Conservation (phyloP, 148 eudicot genomes). For the Limonium bicolor region DNA sequence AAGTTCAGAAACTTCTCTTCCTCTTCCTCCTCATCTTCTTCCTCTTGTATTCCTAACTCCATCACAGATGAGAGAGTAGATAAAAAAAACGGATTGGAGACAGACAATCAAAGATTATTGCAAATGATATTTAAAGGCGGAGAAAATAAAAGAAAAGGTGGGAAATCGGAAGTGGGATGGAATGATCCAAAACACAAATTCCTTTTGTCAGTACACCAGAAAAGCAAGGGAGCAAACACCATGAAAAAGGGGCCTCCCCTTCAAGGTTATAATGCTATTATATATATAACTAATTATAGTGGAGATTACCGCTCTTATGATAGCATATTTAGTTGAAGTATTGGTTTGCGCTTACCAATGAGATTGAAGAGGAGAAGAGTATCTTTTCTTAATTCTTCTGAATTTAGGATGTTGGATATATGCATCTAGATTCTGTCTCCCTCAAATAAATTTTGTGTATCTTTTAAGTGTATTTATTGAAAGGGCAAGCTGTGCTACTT, state of each 20-base stretch:
- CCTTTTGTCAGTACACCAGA: conserved; percentile 10
- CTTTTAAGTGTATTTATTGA: no score
- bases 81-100: conserved; percentile 5
- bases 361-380: conserved; percentile 1
- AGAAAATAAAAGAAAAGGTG: neutral
- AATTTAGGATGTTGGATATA: no score
- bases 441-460: no score
- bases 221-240: conserved; percentile 13
- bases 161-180: conserved; percentile 7
- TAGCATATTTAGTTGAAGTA: neutral
- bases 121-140: conserved; percentile 6
- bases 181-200: conserved; percentile 15
- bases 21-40: conserved; percentile 3
- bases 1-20: conserved; percentile 42
- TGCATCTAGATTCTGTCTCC: no score
- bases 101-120: conserved; percentile 2
- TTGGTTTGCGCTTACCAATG: conserved; percentile 9
- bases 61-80: neutral
- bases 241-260: conserved; percentile 1
- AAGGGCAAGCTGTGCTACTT: no score
- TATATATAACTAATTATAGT: neutral
- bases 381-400: conserved; percentile 1
- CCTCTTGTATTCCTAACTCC: conserved; percentile 17
- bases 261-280: no score
- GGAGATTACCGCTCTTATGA: no score